Percentiles rank a stretch among this genome's conserved stretches.
Evolutionary conservation across 2,329 filamentous ascomycete species (phyloP).

Genomic region (Ilyonectria sp.): DNA sequence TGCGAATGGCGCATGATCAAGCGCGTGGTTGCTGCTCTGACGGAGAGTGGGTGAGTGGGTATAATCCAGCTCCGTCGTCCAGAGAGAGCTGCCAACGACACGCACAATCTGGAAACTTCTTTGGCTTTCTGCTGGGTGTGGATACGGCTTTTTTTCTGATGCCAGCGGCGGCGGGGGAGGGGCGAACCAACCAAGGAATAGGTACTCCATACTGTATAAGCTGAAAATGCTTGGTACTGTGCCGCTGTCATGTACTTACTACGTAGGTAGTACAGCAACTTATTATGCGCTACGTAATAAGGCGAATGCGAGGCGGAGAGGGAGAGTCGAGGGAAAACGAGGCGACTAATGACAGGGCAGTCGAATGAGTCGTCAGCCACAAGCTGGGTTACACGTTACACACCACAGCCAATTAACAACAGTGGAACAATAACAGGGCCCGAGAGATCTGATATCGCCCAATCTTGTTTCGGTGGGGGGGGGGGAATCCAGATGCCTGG

Average conservation of each 20-base stretch:
- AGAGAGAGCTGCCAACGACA: background rate
- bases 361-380: background rate
- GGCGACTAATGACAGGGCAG: conserved; percentile 16
- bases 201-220: background rate
- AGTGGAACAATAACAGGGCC: background rate
- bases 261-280: background rate
- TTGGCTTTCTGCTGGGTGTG: conserved; percentile 32
- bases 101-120: conserved; percentile 41
- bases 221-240: background rate
- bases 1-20: background rate
- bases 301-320: conserved; percentile 4
- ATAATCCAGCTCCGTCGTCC: background rate
- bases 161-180: conserved; percentile 26
- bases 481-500: background rate
- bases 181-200: conserved; percentile 14
- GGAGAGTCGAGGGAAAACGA: background rate
- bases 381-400: background rate
- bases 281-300: background rate
- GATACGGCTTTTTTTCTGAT: background rate
- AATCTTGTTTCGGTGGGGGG: background rate
- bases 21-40: conserved; percentile 1
- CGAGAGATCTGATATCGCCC: background rate
- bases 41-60: background rate
- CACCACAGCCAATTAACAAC: background rate
- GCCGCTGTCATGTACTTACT: background rate